Conservation (phyloP, 2,329 filamentous ascomycete genomes). For the Ilyonectria destructans region DNA sequence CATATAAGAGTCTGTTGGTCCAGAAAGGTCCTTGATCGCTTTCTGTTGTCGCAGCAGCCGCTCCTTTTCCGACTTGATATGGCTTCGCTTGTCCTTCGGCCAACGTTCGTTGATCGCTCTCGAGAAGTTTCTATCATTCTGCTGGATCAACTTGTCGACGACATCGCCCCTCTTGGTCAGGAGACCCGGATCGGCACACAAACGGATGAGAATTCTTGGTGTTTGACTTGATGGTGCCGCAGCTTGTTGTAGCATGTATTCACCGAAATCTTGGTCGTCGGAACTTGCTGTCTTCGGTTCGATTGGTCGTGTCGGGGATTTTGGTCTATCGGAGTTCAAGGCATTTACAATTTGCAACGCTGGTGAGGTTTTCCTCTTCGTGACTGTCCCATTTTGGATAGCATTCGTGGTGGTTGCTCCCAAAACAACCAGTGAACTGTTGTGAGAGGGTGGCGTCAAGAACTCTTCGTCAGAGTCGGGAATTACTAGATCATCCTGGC, state of each 20-base stretch:
- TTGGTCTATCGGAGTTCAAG: not conserved
- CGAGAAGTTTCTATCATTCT: conserved; percentile 66
- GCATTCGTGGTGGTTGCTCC: conserved; percentile 20
- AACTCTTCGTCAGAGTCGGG: conserved; percentile 74
- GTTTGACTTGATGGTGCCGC: conserved; percentile 45
- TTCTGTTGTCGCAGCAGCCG: conserved; percentile 63
- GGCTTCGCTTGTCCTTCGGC: conserved; percentile 62
- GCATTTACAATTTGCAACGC: not conserved
- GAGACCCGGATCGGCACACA: conserved; percentile 51
- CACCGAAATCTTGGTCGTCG: not conserved
- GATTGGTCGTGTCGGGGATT: conserved; percentile 8
- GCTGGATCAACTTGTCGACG: conserved; percentile 61
- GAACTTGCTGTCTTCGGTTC: not conserved
- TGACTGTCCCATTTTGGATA: not conserved
- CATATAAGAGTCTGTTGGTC: conserved; percentile 61
- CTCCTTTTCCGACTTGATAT: conserved; percentile 67
- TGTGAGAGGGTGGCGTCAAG: conserved; percentile 54
- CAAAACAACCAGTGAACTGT: conserved; percentile 35
- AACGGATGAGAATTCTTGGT: conserved; percentile 48
- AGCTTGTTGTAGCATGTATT: conserved; percentile 22
- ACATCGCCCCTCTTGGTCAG: conserved; percentile 56
- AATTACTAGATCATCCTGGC: conserved; percentile 60
- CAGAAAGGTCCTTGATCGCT: conserved; percentile 59
- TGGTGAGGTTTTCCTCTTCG: not conserved
- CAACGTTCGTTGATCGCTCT: conserved; percentile 64